Conservation (phyloP, 345 rosid genomes). For the Anastatica hierochuntica region DNA sequence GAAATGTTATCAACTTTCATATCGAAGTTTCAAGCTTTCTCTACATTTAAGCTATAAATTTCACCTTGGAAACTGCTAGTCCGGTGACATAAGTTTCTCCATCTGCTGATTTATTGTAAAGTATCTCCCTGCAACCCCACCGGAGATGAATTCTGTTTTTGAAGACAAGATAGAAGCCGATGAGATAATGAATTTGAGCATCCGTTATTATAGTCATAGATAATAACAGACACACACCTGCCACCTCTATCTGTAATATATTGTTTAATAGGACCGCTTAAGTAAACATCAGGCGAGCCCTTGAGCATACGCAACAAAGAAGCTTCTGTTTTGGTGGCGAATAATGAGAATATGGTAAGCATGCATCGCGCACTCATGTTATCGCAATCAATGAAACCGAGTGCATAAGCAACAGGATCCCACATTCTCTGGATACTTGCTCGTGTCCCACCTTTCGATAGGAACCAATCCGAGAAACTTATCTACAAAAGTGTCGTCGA, state of each 20-base stretch:
- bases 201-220: background rate
- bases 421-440: constrained; percentile 90
- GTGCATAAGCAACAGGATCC: constrained; percentile 99
- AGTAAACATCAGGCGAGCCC: constrained; percentile 91
- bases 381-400: constrained; percentile 97
- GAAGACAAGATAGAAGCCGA: constrained; percentile 6
- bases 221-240: constrained; percentile 32
- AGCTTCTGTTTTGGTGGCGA: constrained; percentile 99
- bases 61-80: constrained; percentile 83
- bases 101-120: constrained; percentile 48
- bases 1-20: background rate
- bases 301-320: constrained; percentile 96
- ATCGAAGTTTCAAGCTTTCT: background rate
- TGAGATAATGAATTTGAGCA: background rate
- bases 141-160: constrained; percentile 85
- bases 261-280: constrained; percentile 88
- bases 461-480: constrained; percentile 98
- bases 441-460: constrained; percentile 93
- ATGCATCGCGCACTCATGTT: constrained; percentile 98
- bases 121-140: constrained; percentile 96
- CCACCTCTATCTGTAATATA: constrained; percentile 85
- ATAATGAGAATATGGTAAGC: constrained; percentile 96
- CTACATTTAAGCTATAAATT: background rate
- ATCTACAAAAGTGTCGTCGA: constrained; percentile 40
- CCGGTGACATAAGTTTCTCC: constrained; percentile 70